These are phyloP conservation scores for Phytophthora sp. DNA, from an alignment of 352 stramenopile genomes.

Conservation along the genomic window DNA sequence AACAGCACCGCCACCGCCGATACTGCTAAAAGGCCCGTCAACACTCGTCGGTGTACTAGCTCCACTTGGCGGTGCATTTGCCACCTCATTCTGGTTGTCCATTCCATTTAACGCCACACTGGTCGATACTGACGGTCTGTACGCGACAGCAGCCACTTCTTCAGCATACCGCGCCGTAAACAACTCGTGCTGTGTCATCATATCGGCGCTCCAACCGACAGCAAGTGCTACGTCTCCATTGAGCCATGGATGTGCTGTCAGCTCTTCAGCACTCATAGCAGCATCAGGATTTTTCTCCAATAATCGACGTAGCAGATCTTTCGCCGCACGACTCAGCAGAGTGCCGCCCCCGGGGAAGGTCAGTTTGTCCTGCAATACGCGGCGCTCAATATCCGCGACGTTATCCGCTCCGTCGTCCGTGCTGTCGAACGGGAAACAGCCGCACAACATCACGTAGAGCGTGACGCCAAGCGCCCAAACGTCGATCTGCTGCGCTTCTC, in stretches of 20 bases:
- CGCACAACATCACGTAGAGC: slow-evolving; percentile 73
- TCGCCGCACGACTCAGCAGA: slow-evolving; percentile 66
- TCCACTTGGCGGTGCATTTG: slow-evolving; percentile 9
- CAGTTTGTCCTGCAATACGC: slow-evolving; percentile 38
- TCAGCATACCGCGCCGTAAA: slow-evolving; percentile 57
- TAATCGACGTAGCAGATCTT: slow-evolving; percentile 63
- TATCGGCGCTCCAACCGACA: slow-evolving; percentile 52
- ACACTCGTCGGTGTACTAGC: slow-evolving; percentile 8
- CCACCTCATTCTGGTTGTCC: slow-evolving; percentile 11
- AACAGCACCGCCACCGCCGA: background rate
- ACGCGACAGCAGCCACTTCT: slow-evolving; percentile 43
- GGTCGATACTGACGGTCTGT: slow-evolving; percentile 27
- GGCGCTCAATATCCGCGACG: slow-evolving; percentile 33
- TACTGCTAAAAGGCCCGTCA: slow-evolving; percentile 17
- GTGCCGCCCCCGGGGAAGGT: slow-evolving; percentile 36
- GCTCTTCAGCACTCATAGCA: slow-evolving; percentile 65
- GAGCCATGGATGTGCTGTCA: slow-evolving; percentile 74
- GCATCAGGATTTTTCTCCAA: slow-evolving; percentile 57
- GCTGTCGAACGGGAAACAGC: slow-evolving; percentile 57
- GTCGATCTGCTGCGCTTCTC: slow-evolving; percentile 70
- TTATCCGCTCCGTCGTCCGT: slow-evolving; percentile 20
- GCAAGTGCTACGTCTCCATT: slow-evolving; percentile 50
- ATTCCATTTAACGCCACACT: slow-evolving; percentile 24
- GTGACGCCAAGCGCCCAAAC: slow-evolving; percentile 78
- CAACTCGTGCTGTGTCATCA: slow-evolving; percentile 42